Percentiles rank a stretch among this genome's conserved stretches.
Evolutionary conservation across 2,329 filamentous ascomycete genomes (phyloP).

Genomic region (Colletotrichum truncatum): DNA sequence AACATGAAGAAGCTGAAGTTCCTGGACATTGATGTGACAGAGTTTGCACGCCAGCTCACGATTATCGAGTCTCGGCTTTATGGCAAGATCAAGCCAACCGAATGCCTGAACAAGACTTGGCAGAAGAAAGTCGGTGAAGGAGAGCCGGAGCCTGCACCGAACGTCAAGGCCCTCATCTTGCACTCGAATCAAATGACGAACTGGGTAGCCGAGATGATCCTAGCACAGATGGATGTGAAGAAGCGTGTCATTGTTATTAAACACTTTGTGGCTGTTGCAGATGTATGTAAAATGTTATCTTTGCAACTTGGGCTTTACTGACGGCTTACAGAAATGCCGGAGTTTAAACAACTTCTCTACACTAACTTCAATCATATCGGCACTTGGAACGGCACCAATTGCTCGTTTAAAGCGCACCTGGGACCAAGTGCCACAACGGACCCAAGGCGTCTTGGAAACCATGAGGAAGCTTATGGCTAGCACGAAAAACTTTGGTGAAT

Average conservation of each 20-base stretch:
- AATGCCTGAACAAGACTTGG: slow-evolving; percentile 99
- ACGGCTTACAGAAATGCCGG: slow-evolving; percentile 81
- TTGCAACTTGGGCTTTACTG: slow-evolving; percentile 31
- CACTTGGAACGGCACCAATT: slow-evolving; percentile 92
- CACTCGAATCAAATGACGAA: slow-evolving; percentile 99
- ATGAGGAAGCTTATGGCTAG: slow-evolving; percentile 97
- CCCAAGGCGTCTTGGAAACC: slow-evolving; percentile 80
- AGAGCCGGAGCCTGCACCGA: slow-evolving; percentile 86
- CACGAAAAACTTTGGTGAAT: slow-evolving; percentile 98
- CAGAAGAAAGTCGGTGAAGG: slow-evolving; percentile 90
- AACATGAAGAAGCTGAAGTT: slow-evolving; percentile 99
- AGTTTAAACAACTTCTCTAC: slow-evolving; percentile 96
- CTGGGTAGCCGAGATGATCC: slow-evolving; percentile 99
- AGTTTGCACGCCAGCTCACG: slow-evolving; percentile 97
- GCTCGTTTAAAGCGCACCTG: slow-evolving; percentile 93
- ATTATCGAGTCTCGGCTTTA: slow-evolving; percentile 97
- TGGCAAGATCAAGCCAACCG: slow-evolving; percentile 93
- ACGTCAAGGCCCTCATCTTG: slow-evolving; percentile 94
- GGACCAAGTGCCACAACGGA: slow-evolving; percentile 90
- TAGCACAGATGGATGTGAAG: slow-evolving; percentile 93
- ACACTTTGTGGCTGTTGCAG: slow-evolving; percentile 95
- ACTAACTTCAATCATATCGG: slow-evolving; percentile 96
- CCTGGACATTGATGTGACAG: slow-evolving; percentile 92
- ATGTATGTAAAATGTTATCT: slow-evolving; percentile 68
- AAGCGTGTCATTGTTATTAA: slow-evolving; percentile 98